A percentile compares a stretch with the other conserved stretches of the same genome.
Evolutionary conservation across 176 grass and related monocot genomes (phyloP).

Genomic region (Triticum turgidum): DNA sequence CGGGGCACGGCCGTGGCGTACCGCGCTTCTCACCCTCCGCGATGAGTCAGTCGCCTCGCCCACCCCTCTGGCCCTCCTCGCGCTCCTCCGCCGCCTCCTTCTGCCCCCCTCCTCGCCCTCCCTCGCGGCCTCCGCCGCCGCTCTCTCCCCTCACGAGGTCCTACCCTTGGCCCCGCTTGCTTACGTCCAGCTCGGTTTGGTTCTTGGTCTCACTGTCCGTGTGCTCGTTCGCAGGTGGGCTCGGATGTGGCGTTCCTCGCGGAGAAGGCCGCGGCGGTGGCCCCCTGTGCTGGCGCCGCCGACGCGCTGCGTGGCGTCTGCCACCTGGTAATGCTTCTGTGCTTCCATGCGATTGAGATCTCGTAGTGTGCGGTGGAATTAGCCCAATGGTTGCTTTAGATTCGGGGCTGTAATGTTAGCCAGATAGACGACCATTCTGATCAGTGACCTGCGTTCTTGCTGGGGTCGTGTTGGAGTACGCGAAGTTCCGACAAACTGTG

Average conservation of each 20-base stretch:
- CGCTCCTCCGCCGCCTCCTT: slow-evolving; percentile 69
- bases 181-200: neutral
- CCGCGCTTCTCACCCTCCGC: slow-evolving; percentile 76
- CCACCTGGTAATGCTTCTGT: slow-evolving; percentile 67
- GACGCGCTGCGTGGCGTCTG: slow-evolving; percentile 48
- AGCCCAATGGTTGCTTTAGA: neutral
- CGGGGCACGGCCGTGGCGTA: slow-evolving; percentile 66
- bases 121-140: slow-evolving; percentile 54
- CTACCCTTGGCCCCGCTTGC: neutral
- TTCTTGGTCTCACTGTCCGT: slow-evolving; percentile 3
- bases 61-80: slow-evolving; percentile 47
- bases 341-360: slow-evolving; percentile 4
- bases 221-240: slow-evolving; percentile 50
- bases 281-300: slow-evolving; percentile 35
- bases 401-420: neutral
- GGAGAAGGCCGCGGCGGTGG: slow-evolving; percentile 51
- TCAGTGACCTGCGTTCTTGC: neutral
- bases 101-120: slow-evolving; percentile 43
- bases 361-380: neutral
- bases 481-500: neutral
- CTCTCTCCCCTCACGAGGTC: slow-evolving; percentile 78
- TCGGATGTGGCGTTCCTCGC: slow-evolving; percentile 85
- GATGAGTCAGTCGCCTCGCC: slow-evolving; percentile 79
- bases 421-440: slow-evolving; percentile 1
- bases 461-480: neutral